These are phyloP conservation scores for Cryptococcus sp. DNA, from an alignment of 1,284 basidiomycete species.

Conservation along the genomic window DNA sequence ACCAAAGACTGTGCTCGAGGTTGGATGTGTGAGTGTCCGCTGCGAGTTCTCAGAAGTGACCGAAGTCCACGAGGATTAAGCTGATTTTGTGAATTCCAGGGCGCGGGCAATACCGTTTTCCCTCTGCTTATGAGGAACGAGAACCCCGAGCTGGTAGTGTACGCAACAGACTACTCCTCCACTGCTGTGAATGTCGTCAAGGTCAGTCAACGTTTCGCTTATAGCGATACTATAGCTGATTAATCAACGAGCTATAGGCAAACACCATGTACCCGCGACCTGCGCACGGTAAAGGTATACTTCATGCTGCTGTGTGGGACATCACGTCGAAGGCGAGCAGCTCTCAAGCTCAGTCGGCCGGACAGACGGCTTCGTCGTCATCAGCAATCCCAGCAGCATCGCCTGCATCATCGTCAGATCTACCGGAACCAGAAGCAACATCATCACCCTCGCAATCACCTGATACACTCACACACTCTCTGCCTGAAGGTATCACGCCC, in stretches of 20 bases:
- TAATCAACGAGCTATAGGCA: conserved; percentile 19
- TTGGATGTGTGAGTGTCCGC: conserved; percentile 71
- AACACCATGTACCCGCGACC: conserved; percentile 72
- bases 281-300: conserved; percentile 62
- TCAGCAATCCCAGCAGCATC: background rate
- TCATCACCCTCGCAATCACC: background rate
- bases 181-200: conserved; percentile 91
- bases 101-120: conserved; percentile 92
- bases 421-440: background rate
- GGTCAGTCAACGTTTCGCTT: conserved; percentile 51
- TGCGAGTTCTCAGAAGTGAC: background rate
- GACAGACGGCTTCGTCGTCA: conserved; percentile 1
- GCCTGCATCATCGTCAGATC: background rate
- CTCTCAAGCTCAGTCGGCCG: background rate
- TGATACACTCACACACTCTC: conserved; percentile 32
- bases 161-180: conserved; percentile 87
- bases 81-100: conserved; percentile 52
- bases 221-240: background rate
- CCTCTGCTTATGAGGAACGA: conserved; percentile 79
- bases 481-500: conserved; percentile 68
- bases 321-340: conserved; percentile 62
- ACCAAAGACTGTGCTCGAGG: conserved; percentile 70
- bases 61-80: background rate
- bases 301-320: conserved; percentile 88
- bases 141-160: conserved; percentile 72